phyloP scores from a whole-genome alignment of 495 filamentous ascomycete genomes.

The Hypoxylon lienhwacheense region DNA sequence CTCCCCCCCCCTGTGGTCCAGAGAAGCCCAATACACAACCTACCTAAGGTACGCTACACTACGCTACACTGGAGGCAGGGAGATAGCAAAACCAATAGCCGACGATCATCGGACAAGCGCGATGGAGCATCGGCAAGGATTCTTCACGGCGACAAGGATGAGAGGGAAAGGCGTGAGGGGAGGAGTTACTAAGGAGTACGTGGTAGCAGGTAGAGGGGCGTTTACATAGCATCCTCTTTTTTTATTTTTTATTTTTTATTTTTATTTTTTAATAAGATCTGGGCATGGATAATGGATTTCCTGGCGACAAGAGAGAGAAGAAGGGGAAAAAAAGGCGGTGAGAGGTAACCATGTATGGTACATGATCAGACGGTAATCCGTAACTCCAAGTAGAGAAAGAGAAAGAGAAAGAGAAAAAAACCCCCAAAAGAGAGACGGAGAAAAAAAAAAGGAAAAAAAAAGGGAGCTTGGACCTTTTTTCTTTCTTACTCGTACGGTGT shows the following conservation, averaged over 20 bases:
- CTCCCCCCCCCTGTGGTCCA: neutral
- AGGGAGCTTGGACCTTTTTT: slow-evolving; percentile 34
- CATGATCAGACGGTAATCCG: no score
- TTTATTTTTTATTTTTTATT: no score
- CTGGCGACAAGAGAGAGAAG: no score
- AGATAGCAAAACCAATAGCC: slow-evolving; percentile 38
- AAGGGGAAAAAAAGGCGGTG: slow-evolving; percentile 45
- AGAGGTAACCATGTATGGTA: slow-evolving; percentile 9
- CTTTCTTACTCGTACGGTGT: slow-evolving; percentile 29
- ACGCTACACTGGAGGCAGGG: no score
- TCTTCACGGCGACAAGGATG: slow-evolving; percentile 23
- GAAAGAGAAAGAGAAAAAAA: slow-evolving; percentile 15
- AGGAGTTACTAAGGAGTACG: slow-evolving; percentile 13
- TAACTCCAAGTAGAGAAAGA: neutral
- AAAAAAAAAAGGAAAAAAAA: slow-evolving; percentile 8
- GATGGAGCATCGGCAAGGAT: slow-evolving; percentile 35
- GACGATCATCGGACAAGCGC: slow-evolving; percentile 42
- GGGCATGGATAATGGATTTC: slow-evolving; percentile 28
- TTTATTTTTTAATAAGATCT: slow-evolving; percentile 38
- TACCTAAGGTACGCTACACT: no score
- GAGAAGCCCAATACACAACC: slow-evolving; percentile 9
- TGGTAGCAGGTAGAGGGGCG: slow-evolving; percentile 24
- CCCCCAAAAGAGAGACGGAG: no score
- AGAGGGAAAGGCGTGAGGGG: slow-evolving; percentile 12
- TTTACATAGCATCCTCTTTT: no score